Evolutionary conservation across 306 rosid species (phyloP).

Genomic region (Acacia acuminata): DNA sequence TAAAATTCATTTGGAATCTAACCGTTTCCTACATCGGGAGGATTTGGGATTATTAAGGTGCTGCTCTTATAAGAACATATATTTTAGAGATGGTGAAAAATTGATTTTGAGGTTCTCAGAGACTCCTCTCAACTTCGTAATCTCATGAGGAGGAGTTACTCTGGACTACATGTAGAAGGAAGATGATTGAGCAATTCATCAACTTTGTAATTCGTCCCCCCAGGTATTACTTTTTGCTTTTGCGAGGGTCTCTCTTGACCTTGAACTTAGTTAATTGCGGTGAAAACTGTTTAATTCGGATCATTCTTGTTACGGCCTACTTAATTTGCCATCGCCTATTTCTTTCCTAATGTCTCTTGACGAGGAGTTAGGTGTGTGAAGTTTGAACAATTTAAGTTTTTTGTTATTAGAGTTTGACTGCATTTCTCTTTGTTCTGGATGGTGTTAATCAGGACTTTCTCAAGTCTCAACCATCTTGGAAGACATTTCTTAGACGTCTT

Average conservation of each 20-base stretch:
- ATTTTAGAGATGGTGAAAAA: constrained; percentile 26
- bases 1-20: not conserved
- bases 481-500: constrained; percentile 15
- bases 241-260: constrained; percentile 9
- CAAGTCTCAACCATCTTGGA: constrained; percentile 8
- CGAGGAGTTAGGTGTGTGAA: constrained; percentile 14
- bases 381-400: constrained; percentile 23
- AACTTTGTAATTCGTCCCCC: constrained; percentile 98
- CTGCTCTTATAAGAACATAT: constrained; percentile 2
- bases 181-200: constrained; percentile 95
- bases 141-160: constrained; percentile 58
- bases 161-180: constrained; percentile 41
- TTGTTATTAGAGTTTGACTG: constrained; percentile 20
- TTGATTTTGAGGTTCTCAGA: constrained; percentile 40
- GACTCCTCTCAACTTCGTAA: constrained; percentile 33
- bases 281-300: constrained; percentile 26
- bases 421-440: not conserved
- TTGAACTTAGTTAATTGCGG: constrained; percentile 28
- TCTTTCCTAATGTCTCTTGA: constrained; percentile 27
- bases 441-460: constrained; percentile 13
- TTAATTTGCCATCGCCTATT: constrained; percentile 3
- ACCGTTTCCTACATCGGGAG: constrained; percentile 12
- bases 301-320: constrained; percentile 13
- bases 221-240: constrained; percentile 51
- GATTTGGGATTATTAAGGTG: constrained; percentile 26